Evolutionary conservation across 331 rosid genomes (phyloP).

Genomic region (Malus hybrid): DNA sequence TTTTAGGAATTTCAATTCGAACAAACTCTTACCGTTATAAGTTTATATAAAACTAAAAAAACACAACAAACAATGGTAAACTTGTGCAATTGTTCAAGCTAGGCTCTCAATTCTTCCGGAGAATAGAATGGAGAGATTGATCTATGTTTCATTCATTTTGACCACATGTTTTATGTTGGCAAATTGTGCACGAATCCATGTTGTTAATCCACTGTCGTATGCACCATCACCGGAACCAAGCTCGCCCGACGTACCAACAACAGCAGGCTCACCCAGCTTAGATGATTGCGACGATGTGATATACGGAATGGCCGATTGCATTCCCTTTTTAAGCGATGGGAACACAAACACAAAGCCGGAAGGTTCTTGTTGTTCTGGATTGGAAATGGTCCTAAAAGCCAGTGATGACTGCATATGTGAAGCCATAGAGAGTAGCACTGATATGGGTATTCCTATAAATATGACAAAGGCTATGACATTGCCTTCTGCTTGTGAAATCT

Average conservation of each 20-base stretch:
- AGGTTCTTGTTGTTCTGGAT: constrained; percentile 5
- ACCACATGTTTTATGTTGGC: not conserved
- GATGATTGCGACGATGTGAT: not conserved
- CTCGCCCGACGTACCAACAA: not conserved
- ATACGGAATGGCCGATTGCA: constrained; percentile 10
- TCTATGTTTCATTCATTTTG: not conserved
- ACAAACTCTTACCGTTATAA: not conserved
- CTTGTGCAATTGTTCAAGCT: not conserved
- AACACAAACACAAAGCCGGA: not conserved
- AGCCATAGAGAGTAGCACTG: not conserved
- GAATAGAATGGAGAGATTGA: not conserved
- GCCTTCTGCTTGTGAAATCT: constrained; percentile 4
- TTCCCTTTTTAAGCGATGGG: constrained; percentile 5
- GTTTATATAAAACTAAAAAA: not conserved
- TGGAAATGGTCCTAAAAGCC: not conserved
- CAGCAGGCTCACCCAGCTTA: not conserved
- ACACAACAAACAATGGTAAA: not conserved
- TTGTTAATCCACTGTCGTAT: not conserved
- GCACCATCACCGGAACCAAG: not conserved
- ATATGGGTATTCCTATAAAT: not conserved
- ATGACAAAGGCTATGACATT: constrained; percentile 2
- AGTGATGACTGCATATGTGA: constrained; percentile 5
- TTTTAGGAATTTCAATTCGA: not conserved
- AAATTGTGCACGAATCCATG: not conserved
- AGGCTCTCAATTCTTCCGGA: not conserved